Base-by-base conservation (phyloP, 768 basidiomycete genomes). In the Trametes cubensis region DNA sequence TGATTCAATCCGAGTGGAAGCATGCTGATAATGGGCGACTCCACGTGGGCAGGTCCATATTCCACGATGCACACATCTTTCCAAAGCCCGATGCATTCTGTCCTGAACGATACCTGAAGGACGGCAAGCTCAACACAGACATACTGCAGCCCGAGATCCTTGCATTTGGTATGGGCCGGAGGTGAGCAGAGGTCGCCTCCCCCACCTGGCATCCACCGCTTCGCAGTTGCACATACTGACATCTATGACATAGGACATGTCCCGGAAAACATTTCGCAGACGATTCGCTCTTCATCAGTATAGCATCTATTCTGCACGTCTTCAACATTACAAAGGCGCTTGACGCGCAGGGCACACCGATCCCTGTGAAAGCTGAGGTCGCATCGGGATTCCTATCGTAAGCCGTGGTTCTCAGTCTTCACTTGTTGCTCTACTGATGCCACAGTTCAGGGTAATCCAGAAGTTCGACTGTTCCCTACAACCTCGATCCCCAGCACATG, bases 71-170 rank as follows among this genome's bases (percentile, higher is more conserved):
- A 4, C 42, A 68, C 34, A 67, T 67, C 14, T 85, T 76, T 66
- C 80, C 79, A 0, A 73, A 83, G 17, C 84, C 84, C 0, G 68
- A 74, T 4, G 67, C 62, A 11, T 85, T 86, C 68, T 75, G 79
- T 40, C 84, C 84, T 0, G 80, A 81, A 23, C 74, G 83, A n/a
- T 85, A 80, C 66, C 55, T 82, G 26, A 66, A 70, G 28, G 54
- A 69, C 38, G 66, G 67, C 3, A 53, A 49, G 41, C 44, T 45
- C 42, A 63, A 66, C 30, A 38, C 53, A 0, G 47, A 39, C 21
- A 45, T 49, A 23, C 50, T 21, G n/a, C 58, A 62, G 21, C 66
- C 66, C 8, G 44, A 5, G 2, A 34, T 8, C 20, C 18, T 69
- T 17, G 63, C 64, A 10, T 75, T 74, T 55, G 74, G 73, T 14